phyloP scores from a whole-genome alignment of 352 stramenopile genomes.

The Globisporangium iwayamae region DNA sequence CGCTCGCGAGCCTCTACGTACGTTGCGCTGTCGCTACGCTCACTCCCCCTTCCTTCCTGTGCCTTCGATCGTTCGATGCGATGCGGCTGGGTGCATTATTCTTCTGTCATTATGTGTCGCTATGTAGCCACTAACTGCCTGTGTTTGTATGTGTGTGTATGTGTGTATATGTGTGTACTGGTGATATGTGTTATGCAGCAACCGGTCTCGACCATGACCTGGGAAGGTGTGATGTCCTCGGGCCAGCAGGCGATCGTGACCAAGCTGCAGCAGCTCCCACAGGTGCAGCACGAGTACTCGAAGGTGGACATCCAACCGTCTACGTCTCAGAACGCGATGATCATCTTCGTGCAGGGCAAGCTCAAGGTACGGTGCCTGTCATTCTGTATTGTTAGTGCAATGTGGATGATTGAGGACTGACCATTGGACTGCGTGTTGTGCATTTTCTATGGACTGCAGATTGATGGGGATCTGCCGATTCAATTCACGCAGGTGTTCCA shows the following conservation, averaged over 20 bases:
- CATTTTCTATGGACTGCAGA: conserved; percentile 35
- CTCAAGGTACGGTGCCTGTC: conserved; percentile 41
- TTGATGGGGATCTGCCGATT: conserved; percentile 92
- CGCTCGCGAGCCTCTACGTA: conserved; percentile 77
- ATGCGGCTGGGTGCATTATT: neutral
- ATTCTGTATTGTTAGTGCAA: neutral
- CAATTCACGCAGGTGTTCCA: conserved; percentile 98
- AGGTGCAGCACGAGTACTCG: conserved; percentile 78
- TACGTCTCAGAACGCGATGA: conserved; percentile 85
- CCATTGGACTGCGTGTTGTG: neutral
- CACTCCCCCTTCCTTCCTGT: neutral
- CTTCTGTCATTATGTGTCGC: neutral
- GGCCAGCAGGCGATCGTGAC: conserved; percentile 86
- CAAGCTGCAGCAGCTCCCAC: conserved; percentile 80
- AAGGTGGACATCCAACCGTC: conserved; percentile 93
- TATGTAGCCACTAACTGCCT: conserved; percentile 5
- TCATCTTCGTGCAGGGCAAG: conserved; percentile 95
- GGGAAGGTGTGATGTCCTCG: conserved; percentile 63
- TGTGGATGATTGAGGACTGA: neutral
- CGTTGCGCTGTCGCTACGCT: conserved; percentile 18
- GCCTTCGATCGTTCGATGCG: neutral
- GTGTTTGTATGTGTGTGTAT: conserved; percentile 5
- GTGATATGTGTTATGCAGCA: conserved; percentile 31
- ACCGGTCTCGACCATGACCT: conserved; percentile 75
- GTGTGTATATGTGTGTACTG: conserved; percentile 4